These are phyloP conservation scores for Carpinus viminea DNA, from an alignment of 306 rosid species.

Conservation along the genomic window DNA sequence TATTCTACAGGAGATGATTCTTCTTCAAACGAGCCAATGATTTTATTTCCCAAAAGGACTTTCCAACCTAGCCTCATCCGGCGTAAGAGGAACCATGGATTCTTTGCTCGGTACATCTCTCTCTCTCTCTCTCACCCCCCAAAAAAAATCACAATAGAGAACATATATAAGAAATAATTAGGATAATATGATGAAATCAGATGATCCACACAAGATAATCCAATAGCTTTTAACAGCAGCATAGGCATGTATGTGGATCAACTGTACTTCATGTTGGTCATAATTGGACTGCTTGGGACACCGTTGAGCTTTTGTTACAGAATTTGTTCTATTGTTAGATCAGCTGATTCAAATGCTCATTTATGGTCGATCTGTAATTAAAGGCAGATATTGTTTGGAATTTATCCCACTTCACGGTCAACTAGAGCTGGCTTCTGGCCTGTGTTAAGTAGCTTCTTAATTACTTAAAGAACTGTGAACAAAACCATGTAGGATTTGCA, in stretches of 20 bases:
- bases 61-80: conserved; percentile 83
- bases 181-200: background rate
- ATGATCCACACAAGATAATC: background rate
- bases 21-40: conserved; percentile 68
- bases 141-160: background rate
- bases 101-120: conserved; percentile 73
- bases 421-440: background rate
- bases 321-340: background rate
- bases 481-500: background rate
- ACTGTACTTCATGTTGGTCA: background rate
- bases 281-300: background rate
- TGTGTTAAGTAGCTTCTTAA: background rate
- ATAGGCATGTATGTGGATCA: background rate
- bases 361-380: background rate
- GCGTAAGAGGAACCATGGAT: conserved; percentile 93
- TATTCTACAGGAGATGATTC: conserved; percentile 51
- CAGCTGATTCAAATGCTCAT: background rate
- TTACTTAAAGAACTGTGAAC: background rate
- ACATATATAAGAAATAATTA: background rate
- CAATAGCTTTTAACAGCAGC: background rate
- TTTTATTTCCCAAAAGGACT: conserved; percentile 80
- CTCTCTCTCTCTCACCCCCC: background rate
- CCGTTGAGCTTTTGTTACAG: background rate
- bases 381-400: background rate
- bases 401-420: background rate